Evolutionary conservation across 495 filamentous ascomycete species (phyloP).

Genomic region (Aspergillus sclerotioniger): DNA sequence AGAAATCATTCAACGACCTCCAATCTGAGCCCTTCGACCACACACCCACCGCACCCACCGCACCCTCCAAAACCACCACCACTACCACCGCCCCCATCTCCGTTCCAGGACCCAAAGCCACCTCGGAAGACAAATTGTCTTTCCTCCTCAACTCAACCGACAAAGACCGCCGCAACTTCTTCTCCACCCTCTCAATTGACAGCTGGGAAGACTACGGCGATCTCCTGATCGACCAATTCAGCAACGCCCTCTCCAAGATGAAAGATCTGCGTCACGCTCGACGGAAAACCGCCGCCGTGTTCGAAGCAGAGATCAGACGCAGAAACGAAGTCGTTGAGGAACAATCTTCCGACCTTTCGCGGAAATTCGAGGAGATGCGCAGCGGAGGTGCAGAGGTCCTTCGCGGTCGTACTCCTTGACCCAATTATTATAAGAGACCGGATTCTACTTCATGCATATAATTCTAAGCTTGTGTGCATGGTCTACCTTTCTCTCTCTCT

Average conservation of each 20-base stretch:
- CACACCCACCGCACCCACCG: constrained; percentile 28
- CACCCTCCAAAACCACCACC: constrained; percentile 6
- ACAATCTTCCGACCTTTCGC: constrained; percentile 36
- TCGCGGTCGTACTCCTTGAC: constrained; percentile 36
- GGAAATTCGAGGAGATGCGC: constrained; percentile 44
- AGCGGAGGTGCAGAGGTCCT: constrained; percentile 43
- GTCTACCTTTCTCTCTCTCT: not conserved
- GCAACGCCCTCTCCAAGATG: constrained; percentile 59
- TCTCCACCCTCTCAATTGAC: constrained; percentile 59
- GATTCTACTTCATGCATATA: not conserved
- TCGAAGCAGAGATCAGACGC: constrained; percentile 65
- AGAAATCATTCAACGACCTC: constrained; percentile 42
- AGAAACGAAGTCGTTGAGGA: constrained; percentile 44
- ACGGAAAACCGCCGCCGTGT: constrained; percentile 59
- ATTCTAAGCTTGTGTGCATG: not conserved
- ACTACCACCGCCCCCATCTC: constrained; percentile 10
- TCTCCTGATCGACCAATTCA: constrained; percentile 70
- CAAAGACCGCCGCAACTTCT: constrained; percentile 58
- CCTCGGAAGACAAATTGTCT: constrained; percentile 29
- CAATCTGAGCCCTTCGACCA: constrained; percentile 48
- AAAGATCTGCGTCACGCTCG: constrained; percentile 63
- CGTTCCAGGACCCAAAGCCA: constrained; percentile 1
- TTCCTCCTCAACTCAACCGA: constrained; percentile 29
- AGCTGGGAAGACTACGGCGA: constrained; percentile 87
- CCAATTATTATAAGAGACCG: too few species aligned